Evolutionary conservation across 371 early-diverging fungal species (phyloP).

Genomic region (Actinomortierella ambigua): DNA sequence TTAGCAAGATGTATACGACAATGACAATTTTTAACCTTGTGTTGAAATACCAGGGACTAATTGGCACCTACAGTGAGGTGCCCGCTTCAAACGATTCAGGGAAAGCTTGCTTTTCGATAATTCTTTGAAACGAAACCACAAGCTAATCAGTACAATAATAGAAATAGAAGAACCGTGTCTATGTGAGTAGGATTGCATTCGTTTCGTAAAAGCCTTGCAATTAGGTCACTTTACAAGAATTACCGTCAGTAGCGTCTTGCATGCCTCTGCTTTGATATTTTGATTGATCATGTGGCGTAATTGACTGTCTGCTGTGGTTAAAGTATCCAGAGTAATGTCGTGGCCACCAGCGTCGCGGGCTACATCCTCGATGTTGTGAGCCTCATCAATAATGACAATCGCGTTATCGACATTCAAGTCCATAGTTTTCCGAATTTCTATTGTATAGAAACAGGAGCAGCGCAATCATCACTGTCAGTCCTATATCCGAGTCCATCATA

Average conservation of each 20-base stretch:
- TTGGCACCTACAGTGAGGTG: too few relatives aligned
- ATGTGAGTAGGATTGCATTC: too few relatives aligned
- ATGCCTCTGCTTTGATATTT: slow-evolving; percentile 20
- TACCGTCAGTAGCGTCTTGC: slow-evolving; percentile 49
- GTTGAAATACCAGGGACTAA: too few relatives aligned
- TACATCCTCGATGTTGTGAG: slow-evolving; percentile 65
- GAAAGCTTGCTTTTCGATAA: slow-evolving; percentile 10
- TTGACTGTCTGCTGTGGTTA: slow-evolving; percentile 47
- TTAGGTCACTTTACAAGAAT: too few relatives aligned
- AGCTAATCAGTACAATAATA: background rate
- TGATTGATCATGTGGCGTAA: slow-evolving; percentile 41
- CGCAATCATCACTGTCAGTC: background rate
- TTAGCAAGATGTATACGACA: too few relatives aligned
- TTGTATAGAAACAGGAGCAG: background rate
- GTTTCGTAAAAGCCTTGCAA: too few relatives aligned
- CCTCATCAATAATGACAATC: slow-evolving; percentile 92
- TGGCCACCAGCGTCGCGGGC: slow-evolving; percentile 58
- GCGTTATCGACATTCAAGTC: slow-evolving; percentile 63
- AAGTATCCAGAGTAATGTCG: slow-evolving; percentile 53
- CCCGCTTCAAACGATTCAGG: too few relatives aligned
- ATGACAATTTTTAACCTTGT: too few relatives aligned
- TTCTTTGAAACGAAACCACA: background rate
- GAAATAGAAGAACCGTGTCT: background rate
- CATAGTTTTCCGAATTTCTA: slow-evolving; percentile 61
- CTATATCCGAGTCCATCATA: background rate